Evolutionary conservation across 139 green algal species (phyloP).

Genomic region (Pseudopediastrum boryanum): DNA sequence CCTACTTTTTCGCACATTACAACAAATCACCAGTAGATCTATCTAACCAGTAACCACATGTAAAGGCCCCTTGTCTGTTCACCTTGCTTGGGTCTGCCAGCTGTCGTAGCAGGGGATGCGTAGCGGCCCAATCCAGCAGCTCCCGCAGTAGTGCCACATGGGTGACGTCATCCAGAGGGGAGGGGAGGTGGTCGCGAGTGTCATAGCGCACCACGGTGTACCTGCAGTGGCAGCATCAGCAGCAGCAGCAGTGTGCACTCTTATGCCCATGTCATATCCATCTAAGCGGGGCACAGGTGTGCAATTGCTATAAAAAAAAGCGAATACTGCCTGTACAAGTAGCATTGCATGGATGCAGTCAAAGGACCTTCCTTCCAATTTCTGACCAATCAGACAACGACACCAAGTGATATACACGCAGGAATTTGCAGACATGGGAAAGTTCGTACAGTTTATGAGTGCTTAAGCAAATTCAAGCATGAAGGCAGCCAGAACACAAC

Average conservation of each 20-base stretch:
- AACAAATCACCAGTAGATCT: no score
- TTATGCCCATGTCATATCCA: no score
- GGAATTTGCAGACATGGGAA: neutral
- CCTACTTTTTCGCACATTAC: no score
- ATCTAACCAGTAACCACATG: neutral
- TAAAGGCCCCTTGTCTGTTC: neutral
- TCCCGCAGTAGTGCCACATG: constrained; percentile 59
- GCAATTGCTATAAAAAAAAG: no score
- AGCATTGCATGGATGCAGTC: no score
- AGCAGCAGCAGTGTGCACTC: no score
- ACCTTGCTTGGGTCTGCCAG: constrained; percentile 48
- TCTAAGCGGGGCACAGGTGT: no score
- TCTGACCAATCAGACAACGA: no score
- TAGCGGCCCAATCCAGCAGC: constrained; percentile 75
- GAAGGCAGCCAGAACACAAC: neutral
- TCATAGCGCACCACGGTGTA: constrained; percentile 74
- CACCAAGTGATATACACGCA: neutral
- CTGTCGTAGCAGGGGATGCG: constrained; percentile 58
- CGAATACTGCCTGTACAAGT: no score
- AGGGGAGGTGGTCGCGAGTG: constrained; percentile 65
- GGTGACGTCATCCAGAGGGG: constrained; percentile 75
- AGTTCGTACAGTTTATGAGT: neutral
- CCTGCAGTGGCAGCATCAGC: constrained; percentile 27
- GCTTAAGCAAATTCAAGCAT: neutral
- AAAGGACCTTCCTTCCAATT: no score